Base-by-base conservation (phyloP, 83 land plant species). In the Picea abies region DNA sequence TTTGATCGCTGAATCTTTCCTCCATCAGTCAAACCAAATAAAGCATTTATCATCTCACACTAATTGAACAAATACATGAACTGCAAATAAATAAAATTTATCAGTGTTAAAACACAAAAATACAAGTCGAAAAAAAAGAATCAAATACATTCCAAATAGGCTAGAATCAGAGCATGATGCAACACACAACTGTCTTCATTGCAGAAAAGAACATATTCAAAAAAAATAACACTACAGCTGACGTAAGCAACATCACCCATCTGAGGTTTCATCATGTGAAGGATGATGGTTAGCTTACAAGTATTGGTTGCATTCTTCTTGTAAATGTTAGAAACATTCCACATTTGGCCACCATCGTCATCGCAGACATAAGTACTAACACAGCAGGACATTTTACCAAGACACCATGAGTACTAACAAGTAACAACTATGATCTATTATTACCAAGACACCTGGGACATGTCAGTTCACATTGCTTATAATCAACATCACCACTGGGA, bases 1-100 rank as follows among this genome's bases (percentile, higher is more conserved):
- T 7, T 20, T 20, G 23, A 71, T 19, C 10, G 32, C 41, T 71
- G 22, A 71, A 71, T 39, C 49, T n/a, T 17, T 37, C 76, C 76
- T 37, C 49, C 76, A 71, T 39, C 49, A 29, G 39, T 32, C 72
- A 67, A 67, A 67, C 15, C 71, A 67, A 67, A 12, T 67, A 35
- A 67, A 67, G 16, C 16, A 29, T 67, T 16, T 67, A 15, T 68
- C 72, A 68, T 68, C 52, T n/a, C 19, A 17, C 49, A 19, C 76
- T 19, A 71, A 37, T 20, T 7, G 52, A 20, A 71, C 76, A 71
- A 20, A 71, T 47, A 71, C 0, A 17, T 41, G 23, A 71, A 41
- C 76, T 71, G 76, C 76, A 71, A 71, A 47, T 52, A 11, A 71
- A 20, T 71, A 41, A 20, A 6, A 71, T 71, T 71, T 68, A 69